Evolutionary conservation across 192 early-diverging fungal genomes (phyloP), one percentile per base, ranked within the genome.

Genomic region (Rhizophagus prolifer): DNA sequence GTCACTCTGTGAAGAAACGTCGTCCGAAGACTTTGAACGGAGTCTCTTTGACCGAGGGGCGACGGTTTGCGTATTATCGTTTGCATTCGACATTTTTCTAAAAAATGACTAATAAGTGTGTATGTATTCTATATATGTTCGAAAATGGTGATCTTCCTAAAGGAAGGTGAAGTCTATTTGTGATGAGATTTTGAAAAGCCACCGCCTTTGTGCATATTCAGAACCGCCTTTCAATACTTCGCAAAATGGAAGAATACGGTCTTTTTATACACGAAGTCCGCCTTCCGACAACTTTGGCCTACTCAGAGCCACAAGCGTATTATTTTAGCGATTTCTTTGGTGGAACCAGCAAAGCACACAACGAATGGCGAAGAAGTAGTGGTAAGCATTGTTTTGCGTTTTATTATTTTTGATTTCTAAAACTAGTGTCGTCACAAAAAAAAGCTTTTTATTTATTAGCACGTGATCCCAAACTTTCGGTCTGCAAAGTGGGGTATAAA

Each of bases 191-290:
- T 30, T 30, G 30, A 64, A 64, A 70, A 70, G 41, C 41, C 41
- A 70, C 68, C 36, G 41, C 41, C 68, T 50, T 41, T 70, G 41
- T 44, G 68, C 68, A 70, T 70, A 70, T 64, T 64, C 62, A 64
- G 23, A 19, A 19, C 62, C 62, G 46, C 7, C 41, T 50, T 38
- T 16, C 13, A 44, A 50, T 19, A 25, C 4, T 70, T 70, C 21
- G 41, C 41, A 14, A 34, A 23, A 47, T 38, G 36, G n/a, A 50
- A 47, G 41, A 70, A 41, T 26, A 70, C n/a, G 46, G n/a, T 50
- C 13, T 30, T 64, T 64, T 7, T 54, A 54, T 28, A 44, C 41
- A 69, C 31, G 10, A 38, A 30, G 1, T n/a, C 41, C 44, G 36
- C n/a, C 36, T 70, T 70, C 68, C 68, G 14, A 47, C 30, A 23